Evolutionary conservation across 2,329 filamentous ascomycete species (phyloP), one percentile per base, ranked within the genome.

Genomic region (Aspergillus pseudoviridinutans): DNA sequence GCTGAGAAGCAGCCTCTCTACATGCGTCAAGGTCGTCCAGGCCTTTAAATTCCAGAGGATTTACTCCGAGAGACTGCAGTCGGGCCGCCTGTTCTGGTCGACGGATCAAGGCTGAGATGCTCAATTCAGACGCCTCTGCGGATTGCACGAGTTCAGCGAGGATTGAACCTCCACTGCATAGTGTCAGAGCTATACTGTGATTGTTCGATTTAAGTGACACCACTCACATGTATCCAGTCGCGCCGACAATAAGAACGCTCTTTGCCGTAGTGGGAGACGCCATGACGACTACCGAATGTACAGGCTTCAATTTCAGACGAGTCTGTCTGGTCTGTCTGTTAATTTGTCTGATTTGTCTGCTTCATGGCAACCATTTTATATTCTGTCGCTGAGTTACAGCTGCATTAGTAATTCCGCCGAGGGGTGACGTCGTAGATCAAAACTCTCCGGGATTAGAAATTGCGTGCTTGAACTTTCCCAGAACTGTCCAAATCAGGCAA

Each of bases 1-100:
- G 52, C 4, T 62, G 50, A 14, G 50, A 50, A 3, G 64, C 62
- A 20, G 54, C 50, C 7, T 51, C 25, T 25, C 38, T 50, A 8
- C 61, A 38, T 6, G 50, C 50, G 1, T 61, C 59, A 1, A 56
- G 35, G 29, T 64, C 63, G 46, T 66, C 62, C 3, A 65, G 44
- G 8, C 56, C 56, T 0, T 57, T 41, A 44, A 65, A 61, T 17
- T 53, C 10, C n/a, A 61, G 42, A 4, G 58, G 49, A 4, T 51
- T 56, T 17, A 65, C 56, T 7, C 55, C 52, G 3, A 52, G 51
- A 4, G 32, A 27, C 24, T 49, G 10, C 3, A 61, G 35, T 3
- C 27, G 29, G n/a, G 49, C 20, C 4, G 50, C 51, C 22, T 58
- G 58, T 28, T 61, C 46, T 12, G 35, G 25, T 5, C 53, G 54